Conservation (phyloP, 306 rosid species). For the Quercus wislizeni region DNA sequence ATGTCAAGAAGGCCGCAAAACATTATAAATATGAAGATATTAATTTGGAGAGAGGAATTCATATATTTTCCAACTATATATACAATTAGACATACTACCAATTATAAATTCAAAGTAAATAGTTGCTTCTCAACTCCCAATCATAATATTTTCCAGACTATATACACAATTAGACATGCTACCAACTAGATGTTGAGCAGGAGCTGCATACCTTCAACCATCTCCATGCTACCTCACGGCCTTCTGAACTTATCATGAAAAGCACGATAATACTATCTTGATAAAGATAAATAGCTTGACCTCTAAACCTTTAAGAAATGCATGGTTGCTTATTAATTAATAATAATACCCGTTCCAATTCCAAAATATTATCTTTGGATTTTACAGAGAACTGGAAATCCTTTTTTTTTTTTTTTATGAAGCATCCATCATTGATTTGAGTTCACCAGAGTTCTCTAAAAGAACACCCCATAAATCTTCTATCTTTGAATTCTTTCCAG, state of each 20-base stretch:
- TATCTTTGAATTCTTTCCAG: slow-evolving; percentile 52
- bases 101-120: neutral
- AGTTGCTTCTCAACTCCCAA: neutral
- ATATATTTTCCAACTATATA: neutral
- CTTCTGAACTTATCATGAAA: slow-evolving; percentile 5
- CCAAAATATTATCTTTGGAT: slow-evolving; percentile 33
- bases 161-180: neutral
- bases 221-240: slow-evolving; percentile 25
- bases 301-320: neutral
- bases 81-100: neutral
- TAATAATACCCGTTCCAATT: slow-evolving; percentile 50
- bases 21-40: neutral
- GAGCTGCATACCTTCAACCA: slow-evolving; percentile 32
- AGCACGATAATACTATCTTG: slow-evolving; percentile 48
- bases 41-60: neutral
- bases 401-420: slow-evolving; percentile 54
- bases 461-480: slow-evolving; percentile 59
- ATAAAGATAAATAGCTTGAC: neutral
- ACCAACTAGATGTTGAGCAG: neutral
- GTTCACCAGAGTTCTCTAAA: slow-evolving; percentile 51
- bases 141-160: neutral
- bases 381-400: slow-evolving; percentile 59
- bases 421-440: slow-evolving; percentile 45
- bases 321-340: slow-evolving; percentile 6
- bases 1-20: neutral